phyloP scores from a whole-genome alignment of 768 basidiomycete genomes.

The Trametes villosa region DNA sequence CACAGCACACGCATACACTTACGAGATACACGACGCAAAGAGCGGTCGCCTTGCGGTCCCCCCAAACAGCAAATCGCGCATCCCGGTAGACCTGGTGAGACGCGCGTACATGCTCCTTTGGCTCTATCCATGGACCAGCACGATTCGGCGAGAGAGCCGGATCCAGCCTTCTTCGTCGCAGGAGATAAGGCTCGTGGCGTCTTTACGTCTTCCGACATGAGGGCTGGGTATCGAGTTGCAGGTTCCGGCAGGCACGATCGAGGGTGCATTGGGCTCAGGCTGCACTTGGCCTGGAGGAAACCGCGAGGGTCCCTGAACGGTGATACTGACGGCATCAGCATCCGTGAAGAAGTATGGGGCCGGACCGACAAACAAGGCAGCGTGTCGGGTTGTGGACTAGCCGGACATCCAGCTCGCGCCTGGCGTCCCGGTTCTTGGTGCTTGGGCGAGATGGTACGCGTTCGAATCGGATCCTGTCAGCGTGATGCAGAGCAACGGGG shows the following conservation, averaged over 20 bases:
- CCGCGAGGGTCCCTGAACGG: conserved; percentile 4
- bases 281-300: conserved; percentile 1
- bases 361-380: not conserved
- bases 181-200: too few species aligned
- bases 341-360: not conserved
- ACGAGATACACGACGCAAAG: too few species aligned
- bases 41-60: too few species aligned
- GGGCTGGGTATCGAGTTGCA: not conserved
- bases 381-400: not conserved
- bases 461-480: too few species aligned
- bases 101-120: not conserved
- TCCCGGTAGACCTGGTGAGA: not conserved
- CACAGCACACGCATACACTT: too few species aligned
- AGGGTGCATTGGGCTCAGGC: conserved; percentile 3
- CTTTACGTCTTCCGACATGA: conserved; percentile 4
- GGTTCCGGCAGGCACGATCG: not conserved
- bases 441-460: too few species aligned
- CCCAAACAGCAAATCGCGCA: too few species aligned
- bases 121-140: not conserved
- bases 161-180: too few species aligned
- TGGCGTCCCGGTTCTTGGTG: too few species aligned
- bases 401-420: not conserved
- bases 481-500: too few species aligned
- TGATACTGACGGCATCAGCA: not conserved
- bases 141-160: too few species aligned